Evolutionary conservation across 345 rosid genomes (phyloP), one percentile per base, ranked within the genome.

Genomic region (Salix dunnii): DNA sequence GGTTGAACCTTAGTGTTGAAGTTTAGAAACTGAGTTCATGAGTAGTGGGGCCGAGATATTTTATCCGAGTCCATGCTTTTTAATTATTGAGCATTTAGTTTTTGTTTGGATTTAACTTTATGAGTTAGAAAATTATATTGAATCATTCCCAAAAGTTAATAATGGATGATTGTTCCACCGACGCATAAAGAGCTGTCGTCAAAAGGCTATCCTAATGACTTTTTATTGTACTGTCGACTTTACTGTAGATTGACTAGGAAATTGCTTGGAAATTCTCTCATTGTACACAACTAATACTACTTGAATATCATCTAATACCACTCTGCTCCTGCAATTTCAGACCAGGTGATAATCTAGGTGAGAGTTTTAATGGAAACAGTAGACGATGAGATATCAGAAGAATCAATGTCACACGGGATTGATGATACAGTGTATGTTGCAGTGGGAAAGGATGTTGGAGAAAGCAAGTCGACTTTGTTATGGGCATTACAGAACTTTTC

Each of bases 401-500:
- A 51, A 46, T 76, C 88, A 5, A 80, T 82, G 78, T 81, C 88
- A 25, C 77, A 75, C 11, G 82, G 81, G 35, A 84, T 85, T 25
- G 91, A 91, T 27, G 95, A 91, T 74, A 87, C 81, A 78, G 69
- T 88, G 18, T 88, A 87, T 60, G 97, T 94, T 11, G 97, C 97
- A 6, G 89, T 92, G 13, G 87, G 88, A 20, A 89, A 88, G 67
- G 81, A 83, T 1, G 84, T 88, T 53, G 86, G 86, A 16, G 87
- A 88, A 75, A 77, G 81, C 84, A 87, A 78, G 74, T 86, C 85
- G 63, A 82, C 81, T 67, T 82, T 90, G 55, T 8, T 80, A 6
- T 94, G 97, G 97, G 92, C 96, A 13, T 74, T 89, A 78, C 91
- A 88, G 38, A 84, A 90, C 68, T 89, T 91, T 2, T 89, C 90